A percentile compares a stretch with the other conserved stretches of the same genome.
These are phyloP conservation scores for Fraxinus albicans DNA, from an alignment of 305 asterid genomes.

Conservation along the genomic window DNA sequence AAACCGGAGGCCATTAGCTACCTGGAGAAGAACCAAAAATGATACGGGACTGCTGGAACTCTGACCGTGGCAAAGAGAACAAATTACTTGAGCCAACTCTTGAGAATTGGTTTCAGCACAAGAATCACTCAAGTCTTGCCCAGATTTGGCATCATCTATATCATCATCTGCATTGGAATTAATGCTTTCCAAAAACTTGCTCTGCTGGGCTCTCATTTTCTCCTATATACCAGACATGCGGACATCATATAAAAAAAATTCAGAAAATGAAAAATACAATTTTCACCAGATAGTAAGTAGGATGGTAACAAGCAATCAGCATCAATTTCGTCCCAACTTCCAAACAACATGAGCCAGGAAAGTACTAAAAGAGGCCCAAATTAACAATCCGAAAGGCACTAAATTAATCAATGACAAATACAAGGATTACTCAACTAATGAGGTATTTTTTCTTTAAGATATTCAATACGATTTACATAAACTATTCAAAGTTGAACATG, in stretches of 20 bases:
- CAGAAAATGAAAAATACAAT: conserved; percentile 21
- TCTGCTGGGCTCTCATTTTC: conserved; percentile 87
- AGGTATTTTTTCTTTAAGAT: not conserved
- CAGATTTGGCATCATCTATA: conserved; percentile 52
- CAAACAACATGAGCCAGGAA: not conserved
- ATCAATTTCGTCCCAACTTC: not conserved
- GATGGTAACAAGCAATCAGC: conserved; percentile 11
- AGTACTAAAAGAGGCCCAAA: not conserved
- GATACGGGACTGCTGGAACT: conserved; percentile 71
- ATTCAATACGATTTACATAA: not conserved
- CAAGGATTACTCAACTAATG: conserved; percentile 8
- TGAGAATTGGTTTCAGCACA: conserved; percentile 35
- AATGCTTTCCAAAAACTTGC: conserved; percentile 72
- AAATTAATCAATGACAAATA: not conserved
- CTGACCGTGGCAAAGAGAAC: conserved; percentile 89
- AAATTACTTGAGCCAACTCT: conserved; percentile 64
- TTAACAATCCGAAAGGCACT: not conserved
- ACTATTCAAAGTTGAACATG: too few relatives aligned
- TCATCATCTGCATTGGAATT: conserved; percentile 54
- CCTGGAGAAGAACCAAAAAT: conserved; percentile 91
- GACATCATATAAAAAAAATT: not conserved
- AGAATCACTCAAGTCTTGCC: conserved; percentile 46
- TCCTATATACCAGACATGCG: conserved; percentile 47
- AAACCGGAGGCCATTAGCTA: conserved; percentile 28
- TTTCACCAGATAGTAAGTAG: conserved; percentile 16